Base-by-base conservation (phyloP, 805 yeast genomes). In the Martiniozyma abietophila region DNA sequence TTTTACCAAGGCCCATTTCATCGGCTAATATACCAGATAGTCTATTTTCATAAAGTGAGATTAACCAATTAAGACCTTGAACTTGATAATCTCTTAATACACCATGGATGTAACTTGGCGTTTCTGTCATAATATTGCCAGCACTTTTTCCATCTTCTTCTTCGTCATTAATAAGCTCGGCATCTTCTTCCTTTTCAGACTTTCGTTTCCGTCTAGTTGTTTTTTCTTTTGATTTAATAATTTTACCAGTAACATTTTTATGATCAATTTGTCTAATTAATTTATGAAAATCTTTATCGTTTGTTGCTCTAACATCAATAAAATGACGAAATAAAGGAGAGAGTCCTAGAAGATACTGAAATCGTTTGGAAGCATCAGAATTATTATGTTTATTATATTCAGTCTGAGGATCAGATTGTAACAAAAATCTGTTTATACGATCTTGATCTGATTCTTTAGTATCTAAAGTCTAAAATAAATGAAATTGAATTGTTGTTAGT, bases 181-280 rank as follows among this genome's bases (percentile, higher is more conserved):
- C 94, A 55, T 89, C 97, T 58, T 89, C 98, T 56, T 89, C 96
- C 57, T 84, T 80, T 58, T 92, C 97, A 0, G 95, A 76, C 50
- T 88, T 92, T 44, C 96, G 70, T 35, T 82, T 75, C 31, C 92
- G 76, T 18, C 36, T 31, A n/a, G 23, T 9, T 8, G 18, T 28
- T 3, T 33, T 27, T 4, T 25, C 12, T 17, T 23, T 18, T 7
- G 40, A 22, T 14, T 62, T 43, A 39, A 23, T 45, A 36, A 34
- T 45, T 32, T 56, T 58, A 25, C 59, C 53, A 31, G 63, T 62
- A 17, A 65, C 65, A 19, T 58, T 53, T 39, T 67, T 69, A 9
- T 33, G 22, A 11, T 33, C 36, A n/a, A 33, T 14, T 5, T 16
- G 9, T 44, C 71, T 66, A 36, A 81, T 61, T 24, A 78, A 45